Base-by-base conservation (phyloP, 2,329 filamentous ascomycete species). In the Penicillium sp. region DNA sequence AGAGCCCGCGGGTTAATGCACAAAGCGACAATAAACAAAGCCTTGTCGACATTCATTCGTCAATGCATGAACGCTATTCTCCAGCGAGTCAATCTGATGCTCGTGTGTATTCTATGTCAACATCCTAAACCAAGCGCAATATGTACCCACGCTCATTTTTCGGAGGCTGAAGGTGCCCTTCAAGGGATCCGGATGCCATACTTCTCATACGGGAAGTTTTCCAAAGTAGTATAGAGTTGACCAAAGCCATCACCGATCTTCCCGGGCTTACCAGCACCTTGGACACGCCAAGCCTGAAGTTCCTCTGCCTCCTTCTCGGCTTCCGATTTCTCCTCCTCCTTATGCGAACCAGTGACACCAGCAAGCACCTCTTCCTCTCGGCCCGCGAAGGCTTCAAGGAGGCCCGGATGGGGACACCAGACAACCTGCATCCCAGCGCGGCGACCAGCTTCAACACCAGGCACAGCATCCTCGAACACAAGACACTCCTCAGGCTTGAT, bases 381-480 rank as follows among this genome's bases (percentile, higher is more conserved):
- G 1, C 87, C 90, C 34, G 77, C 74, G 61, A 88, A 95, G 67
- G 92, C 88, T 44, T 81, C 76, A 72, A 87, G 77, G 44, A 99
- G 73, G 64, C 82, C 88, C 1, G 83, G 81, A 71, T 97, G 90
- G 19, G 93, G 93, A 60, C 83, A 86, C 93, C 93, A 99, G 1
- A 95, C 78, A 11, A 95, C 90, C 58, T 92, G 83, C 92, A 97
- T 97, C 0, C 92, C 92, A 0, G 93, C 93, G 57, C 93, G 82
- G 45, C 93, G 78, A 4, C 90, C 93, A 2, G 89, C 83, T 72
- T 99, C 93, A 2, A 96, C 89, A 3, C 93, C 93, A 0, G 90
- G 89, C 1, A 97, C 91, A 38, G 86, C 89, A 70, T 99, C 93
- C 72, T 99, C 93, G 63, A 99, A 97, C 0, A 97, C 93, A 13